A percentile compares a stretch with the other conserved stretches of the same genome.
phyloP scores from a whole-genome alignment of 805 yeast species.

The Kodamaea sagamina region DNA sequence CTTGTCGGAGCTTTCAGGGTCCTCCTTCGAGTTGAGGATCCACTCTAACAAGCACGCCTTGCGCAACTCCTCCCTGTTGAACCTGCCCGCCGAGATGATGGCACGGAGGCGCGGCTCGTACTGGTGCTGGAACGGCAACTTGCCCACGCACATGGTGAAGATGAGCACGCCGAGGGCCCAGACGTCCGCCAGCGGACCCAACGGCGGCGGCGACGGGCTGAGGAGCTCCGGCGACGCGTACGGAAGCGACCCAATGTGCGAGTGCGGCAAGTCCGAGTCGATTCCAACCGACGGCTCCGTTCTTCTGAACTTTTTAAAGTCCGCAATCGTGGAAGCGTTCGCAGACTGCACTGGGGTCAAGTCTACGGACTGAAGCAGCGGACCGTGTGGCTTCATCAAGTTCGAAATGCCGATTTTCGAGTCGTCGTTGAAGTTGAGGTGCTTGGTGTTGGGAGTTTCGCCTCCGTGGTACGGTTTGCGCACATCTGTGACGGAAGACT shows the following conservation, averaged over 20 bases:
- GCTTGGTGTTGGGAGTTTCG: constrained; percentile 25
- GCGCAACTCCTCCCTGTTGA: constrained; percentile 48
- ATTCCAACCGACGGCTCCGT: constrained; percentile 1
- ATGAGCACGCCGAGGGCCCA: constrained; percentile 89
- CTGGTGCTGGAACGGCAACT: constrained; percentile 80
- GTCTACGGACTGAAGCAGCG: constrained; percentile 34
- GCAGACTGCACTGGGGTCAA: constrained; percentile 30
- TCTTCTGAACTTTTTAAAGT: constrained; percentile 11
- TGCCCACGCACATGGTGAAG: constrained; percentile 72
- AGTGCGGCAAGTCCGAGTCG: constrained; percentile 53
- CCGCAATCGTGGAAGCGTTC: constrained; percentile 4
- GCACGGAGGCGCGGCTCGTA: constrained; percentile 78
- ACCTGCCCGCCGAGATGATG: constrained; percentile 68
- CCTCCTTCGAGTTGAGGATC: constrained; percentile 20
- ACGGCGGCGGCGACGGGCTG: constrained; percentile 57
- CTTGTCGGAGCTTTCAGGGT: constrained; percentile 9
- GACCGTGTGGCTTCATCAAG: constrained; percentile 31
- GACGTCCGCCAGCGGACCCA: constrained; percentile 72
- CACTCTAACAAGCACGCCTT: constrained; percentile 40
- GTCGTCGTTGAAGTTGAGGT: constrained; percentile 26
- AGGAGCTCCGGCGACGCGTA: constrained; percentile 90
- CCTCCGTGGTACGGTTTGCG: constrained; percentile 40
- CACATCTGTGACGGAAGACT: constrained; percentile 33
- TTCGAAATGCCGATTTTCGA: constrained; percentile 35
- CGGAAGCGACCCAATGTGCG: constrained; percentile 85